Evolutionary conservation across 2,329 filamentous ascomycete species (phyloP).

Genomic region (Capronia coronata): DNA sequence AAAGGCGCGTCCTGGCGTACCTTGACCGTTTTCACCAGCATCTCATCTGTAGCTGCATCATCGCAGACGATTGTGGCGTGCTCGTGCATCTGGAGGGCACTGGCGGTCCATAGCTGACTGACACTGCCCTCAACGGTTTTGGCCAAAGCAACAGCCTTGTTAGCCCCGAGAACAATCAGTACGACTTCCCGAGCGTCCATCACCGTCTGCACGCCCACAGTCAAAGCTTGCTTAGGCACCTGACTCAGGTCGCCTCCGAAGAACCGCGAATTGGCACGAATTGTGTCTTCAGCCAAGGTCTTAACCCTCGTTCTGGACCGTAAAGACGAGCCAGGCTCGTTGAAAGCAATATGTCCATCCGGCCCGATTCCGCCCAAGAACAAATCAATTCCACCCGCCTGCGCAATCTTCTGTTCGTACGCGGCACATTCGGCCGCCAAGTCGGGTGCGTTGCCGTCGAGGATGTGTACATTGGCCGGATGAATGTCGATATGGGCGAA

Average conservation of each 20-base stretch:
- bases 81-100: constrained; percentile 70
- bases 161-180: constrained; percentile 72
- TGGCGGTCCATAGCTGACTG: constrained; percentile 88
- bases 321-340: constrained; percentile 76
- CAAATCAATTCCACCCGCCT: constrained; percentile 71
- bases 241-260: constrained; percentile 67
- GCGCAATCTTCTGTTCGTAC: constrained; percentile 72
- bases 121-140: constrained; percentile 74
- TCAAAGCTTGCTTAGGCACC: constrained; percentile 76
- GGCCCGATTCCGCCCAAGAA: constrained; percentile 81
- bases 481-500: constrained; percentile 79
- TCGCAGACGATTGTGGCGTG: constrained; percentile 79
- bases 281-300: constrained; percentile 80
- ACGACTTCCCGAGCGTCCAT: constrained; percentile 75
- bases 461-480: constrained; percentile 75
- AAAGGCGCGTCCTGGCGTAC: constrained; percentile 12
- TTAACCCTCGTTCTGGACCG: constrained; percentile 75
- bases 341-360: constrained; percentile 85
- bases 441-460: constrained; percentile 71
- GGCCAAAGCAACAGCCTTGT: constrained; percentile 73
- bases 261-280: constrained; percentile 77
- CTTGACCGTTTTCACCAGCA: constrained; percentile 67
- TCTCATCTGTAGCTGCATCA: constrained; percentile 67
- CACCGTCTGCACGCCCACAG: constrained; percentile 77
- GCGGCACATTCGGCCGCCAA: constrained; percentile 69